A percentile compares a stretch with the other conserved stretches of the same genome.
phyloP scores from a whole-genome alignment of 202 grass and related monocot genomes.

The Schoenoplectus tabernaemontani region DNA sequence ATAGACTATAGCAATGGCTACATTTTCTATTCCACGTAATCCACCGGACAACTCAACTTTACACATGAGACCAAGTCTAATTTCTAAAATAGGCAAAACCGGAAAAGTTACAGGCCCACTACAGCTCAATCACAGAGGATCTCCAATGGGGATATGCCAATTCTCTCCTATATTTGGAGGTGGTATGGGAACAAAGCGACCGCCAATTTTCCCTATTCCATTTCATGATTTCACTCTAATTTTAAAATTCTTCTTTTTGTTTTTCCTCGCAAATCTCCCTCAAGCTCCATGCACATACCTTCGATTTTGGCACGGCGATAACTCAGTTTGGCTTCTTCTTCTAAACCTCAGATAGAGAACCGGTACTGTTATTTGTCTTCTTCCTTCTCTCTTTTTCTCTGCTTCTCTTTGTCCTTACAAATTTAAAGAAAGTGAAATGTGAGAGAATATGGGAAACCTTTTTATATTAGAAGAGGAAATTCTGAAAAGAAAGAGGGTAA shows the following conservation, averaged over 20 bases:
- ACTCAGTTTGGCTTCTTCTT: background rate
- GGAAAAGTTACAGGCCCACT: background rate
- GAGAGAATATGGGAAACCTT: background rate
- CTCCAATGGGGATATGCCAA: background rate
- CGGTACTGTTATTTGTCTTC: background rate
- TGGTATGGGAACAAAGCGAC: background rate
- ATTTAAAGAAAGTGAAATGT: background rate
- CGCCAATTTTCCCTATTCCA: background rate
- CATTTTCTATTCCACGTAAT: background rate
- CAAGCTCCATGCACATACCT: background rate
- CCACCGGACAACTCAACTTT: background rate
- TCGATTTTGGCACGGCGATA: background rate
- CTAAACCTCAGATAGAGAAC: background rate
- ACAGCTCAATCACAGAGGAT: background rate
- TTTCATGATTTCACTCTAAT: background rate
- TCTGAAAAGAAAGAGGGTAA: background rate
- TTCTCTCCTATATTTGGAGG: conserved; percentile 4
- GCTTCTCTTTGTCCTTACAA: background rate
- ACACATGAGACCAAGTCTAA: background rate
- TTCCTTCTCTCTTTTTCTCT: background rate
- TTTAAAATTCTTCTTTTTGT: background rate
- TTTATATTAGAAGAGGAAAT: background rate
- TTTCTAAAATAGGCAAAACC: background rate
- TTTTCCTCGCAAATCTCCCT: background rate
- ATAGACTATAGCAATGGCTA: background rate